Evolutionary conservation across 1,284 basidiomycete genomes (phyloP).

Genomic region (Kwoniella shivajii): DNA sequence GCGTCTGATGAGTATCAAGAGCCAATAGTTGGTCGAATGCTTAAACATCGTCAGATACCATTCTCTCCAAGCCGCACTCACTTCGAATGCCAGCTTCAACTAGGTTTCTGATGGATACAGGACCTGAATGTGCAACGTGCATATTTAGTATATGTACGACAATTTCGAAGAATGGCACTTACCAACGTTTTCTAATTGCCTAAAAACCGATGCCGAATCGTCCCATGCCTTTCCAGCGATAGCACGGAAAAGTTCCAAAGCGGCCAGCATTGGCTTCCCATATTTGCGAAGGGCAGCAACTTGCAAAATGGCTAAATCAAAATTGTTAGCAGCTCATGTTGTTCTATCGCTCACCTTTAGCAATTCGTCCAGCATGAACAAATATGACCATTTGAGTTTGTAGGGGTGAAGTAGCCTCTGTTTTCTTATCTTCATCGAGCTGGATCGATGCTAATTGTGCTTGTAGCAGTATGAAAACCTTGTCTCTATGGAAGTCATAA

Average conservation of each 20-base stretch:
- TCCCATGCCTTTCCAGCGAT: conserved; percentile 52
- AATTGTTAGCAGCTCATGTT: neutral
- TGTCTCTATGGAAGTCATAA: conserved; percentile 40
- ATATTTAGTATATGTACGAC: no score
- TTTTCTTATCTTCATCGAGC: conserved; percentile 34
- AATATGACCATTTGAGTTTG: conserved; percentile 41
- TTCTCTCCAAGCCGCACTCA: conserved; percentile 15
- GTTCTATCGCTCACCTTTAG: conserved; percentile 28
- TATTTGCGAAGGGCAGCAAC: conserved; percentile 29
- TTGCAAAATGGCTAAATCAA: conserved; percentile 35
- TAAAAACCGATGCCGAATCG: conserved; percentile 40
- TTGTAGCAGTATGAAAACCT: conserved; percentile 51
- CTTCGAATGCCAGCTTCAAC: conserved; percentile 25
- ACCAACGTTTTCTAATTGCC: conserved; percentile 47
- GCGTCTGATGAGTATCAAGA: neutral
- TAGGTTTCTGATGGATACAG: conserved; percentile 44
- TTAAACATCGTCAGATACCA: neutral
- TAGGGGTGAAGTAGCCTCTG: conserved; percentile 29
- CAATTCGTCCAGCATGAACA: conserved; percentile 41
- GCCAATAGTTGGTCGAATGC: conserved; percentile 11
- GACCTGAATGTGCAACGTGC: conserved; percentile 14
- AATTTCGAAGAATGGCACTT: no score
- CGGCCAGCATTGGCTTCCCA: conserved; percentile 29
- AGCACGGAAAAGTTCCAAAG: conserved; percentile 38
- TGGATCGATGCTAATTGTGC: conserved; percentile 40